Evolutionary conservation across 1,284 basidiomycete species (phyloP), one percentile per base, ranked within the genome.

Genomic region (Leccinum huronense): DNA sequence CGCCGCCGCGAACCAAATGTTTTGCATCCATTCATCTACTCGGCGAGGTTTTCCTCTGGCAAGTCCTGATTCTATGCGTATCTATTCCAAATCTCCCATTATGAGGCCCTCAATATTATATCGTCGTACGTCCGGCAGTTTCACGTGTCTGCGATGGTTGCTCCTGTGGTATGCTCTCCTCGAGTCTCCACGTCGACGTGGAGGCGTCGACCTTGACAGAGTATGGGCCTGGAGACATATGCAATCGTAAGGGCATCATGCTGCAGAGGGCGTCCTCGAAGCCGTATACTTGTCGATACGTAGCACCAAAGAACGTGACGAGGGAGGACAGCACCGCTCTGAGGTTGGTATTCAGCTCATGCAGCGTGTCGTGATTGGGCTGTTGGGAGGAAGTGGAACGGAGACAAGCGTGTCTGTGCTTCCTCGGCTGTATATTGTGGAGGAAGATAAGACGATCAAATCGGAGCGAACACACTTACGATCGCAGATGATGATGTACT

Each of bases 401-500:
- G 4, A 94, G 77, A 14, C 77, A 74, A 0, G 75, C 63, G 67
- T 88, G 88, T 93, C 69, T 92, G 90, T 1, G 88, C 84, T 1
- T 92, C 90, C 74, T 93, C 90, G 13, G 90, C 89, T 91, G 68
- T 27, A 62, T 55, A 33, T 3, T 6, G 23, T 36, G 40, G 42
- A 58, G 23, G 23, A 23, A 53, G 23, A 45, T 45, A 19, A 45
- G 42, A 45, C 0, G 5, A 16, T 9, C 16, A 19, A 45, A n/a
- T 45, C n/a, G 6, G 58, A 13, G 23, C 5, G 3, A 45, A 55
- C 13, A 55, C 60, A 77, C 88, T 73, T 69, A 91, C 85, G 91
- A 77, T 94, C 92, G 67, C 88, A 89, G 19, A 93, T 74, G 62
- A 94, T 88, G 71, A 94, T 95, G 77, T 87, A 94, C 73, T 94